Evolutionary conservation across 1,139 yeast genomes (phyloP), one percentile per base, ranked within the genome.

Genomic region (Scheffersomyces illinoinensis): DNA sequence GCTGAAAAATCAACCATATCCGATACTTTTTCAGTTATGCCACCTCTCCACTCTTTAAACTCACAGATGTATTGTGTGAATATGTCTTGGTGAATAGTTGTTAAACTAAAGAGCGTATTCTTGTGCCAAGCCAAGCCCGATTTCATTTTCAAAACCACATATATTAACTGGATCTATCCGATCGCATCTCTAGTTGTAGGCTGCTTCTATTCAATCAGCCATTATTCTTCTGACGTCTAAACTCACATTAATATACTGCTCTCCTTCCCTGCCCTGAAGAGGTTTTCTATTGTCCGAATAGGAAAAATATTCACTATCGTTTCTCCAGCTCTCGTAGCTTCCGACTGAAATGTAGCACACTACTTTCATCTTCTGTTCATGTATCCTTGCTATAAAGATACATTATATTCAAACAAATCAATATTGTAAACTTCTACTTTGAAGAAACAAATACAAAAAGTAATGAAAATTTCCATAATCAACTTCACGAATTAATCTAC

Each of bases 261-360:
- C 72, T 3, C 71, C 72, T 50, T 63, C 51, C 72, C 72, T 68
- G 17, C 71, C 72, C 56, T 66, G 69, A 23, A 69, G 57, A 3
- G 61, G 59, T 12, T 64, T 56, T 8, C 72, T 72, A 50, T 69
- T 54, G 53, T 68, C 73, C 2, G 54, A 12, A 6, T 53, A 39
- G 5, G 53, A 14, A 54, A 69, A 69, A 7, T 61, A 47, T 10
- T 50, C 39, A 6, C 62, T 63, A 54, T 69, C 72, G 7, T 58
- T 56, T 47, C 72, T 61, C 72, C 72, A 68, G 52, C 66, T 57
- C 54, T 70, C 73, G 58, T 65, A 69, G 51, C 68, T 66, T 5
- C 73, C 72, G 4, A 71, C 73, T 1, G 72, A 69, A 52, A 70
- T 68, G 53, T 70, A 69, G 55, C 73, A 70, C 7, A 69, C 62